Evolutionary conservation across 2,329 filamentous ascomycete genomes (phyloP), one percentile per base, ranked within the genome.

Genomic region (Exophiala calicioides): DNA sequence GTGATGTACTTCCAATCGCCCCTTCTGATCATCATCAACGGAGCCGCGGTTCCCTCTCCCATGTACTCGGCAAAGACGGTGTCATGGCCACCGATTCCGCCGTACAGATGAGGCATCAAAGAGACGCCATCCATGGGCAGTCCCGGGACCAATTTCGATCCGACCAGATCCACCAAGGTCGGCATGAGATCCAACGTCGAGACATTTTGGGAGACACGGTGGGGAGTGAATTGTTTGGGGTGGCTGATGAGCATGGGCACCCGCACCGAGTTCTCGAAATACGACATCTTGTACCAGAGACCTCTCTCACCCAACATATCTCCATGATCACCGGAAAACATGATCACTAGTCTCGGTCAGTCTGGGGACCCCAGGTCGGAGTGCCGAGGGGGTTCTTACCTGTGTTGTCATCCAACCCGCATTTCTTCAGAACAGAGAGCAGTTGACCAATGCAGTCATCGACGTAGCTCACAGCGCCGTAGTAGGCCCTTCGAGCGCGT

Each of bases 211-310:
- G 78, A 77, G 20, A 96, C 86, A 24, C 82, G 85, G 71, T 83
- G 88, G 23, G 90, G 84, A 10, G 76, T 65, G 67, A 91, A 95
- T 52, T 77, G 78, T 60, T 82, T 76, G 19, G 90, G 90, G 60
- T 90, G 82, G 67, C 89, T 85, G 65, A 95, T 79, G 56, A 96
- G 76, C 64, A 96, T 83, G 1, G 90, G 90, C 16, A 96, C 90
- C 20, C 90, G 85, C 34, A 89, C 88, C 9, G 89, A 95, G 30
- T 85, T 85, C 76, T 96, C 90, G 61, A 90, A 95, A 79, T 93
- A 96, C 63, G 82, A 89, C 90, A 96, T 96, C 78, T 96, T 96
- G 76, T 95, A 81, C 90, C 90, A 96, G 35, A 96, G 74, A 4
- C 87, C 86, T 42, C 89, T 84, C 74, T 96, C 90, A 49, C 90